Base-by-base conservation (phyloP, 192 early-diverging fungal genomes). In the Radiomyces spectabilis region DNA sequence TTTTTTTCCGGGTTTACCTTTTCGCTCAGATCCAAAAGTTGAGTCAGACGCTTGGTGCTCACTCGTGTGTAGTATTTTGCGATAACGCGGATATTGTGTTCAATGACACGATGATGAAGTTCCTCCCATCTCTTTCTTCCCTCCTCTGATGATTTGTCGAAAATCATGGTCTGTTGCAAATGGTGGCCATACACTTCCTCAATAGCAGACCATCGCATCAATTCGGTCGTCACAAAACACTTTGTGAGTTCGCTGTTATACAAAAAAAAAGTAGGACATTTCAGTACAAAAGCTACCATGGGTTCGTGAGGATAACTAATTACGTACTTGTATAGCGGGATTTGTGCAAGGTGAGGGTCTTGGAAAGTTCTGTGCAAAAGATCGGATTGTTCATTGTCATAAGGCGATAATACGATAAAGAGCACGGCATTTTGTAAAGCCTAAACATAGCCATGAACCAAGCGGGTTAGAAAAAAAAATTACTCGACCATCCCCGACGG, bases 81-180 rank as follows among this genome's bases (percentile, higher is more conserved):
- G 62, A 99, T 82, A 2, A 99, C 93, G 6, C 97, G 89, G 53
- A 97, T 86, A 70, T 99, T 99, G 82, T 99, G 97, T 65, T 99
- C 97, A 57, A 95, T 91, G 1, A 95, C 92, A 24, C 97, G 85
- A 54, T 94, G 85, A 62, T 94, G 93, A 52, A 99, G 75, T 39
- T 82, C 85, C 54, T 81, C 73, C 80, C 84, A 87, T 57, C 89
- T 80, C 70, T 85, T 82, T 58, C 81, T 68, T 25, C 92, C 90
- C 25, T 83, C 85, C 45, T 93, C 88, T 5, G 82, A 85, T 41
- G 66, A 66, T 5, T 66, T 59, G 15, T 79, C 72, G 65, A 99
- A 92, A 6, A 89, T 87, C 13, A 70, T 71, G 8, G 92, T 89
- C 47, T 79, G 64, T 43, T 82, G 79, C 55, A 96, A 76, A 35